Conservation (phyloP, 73 alveolate genomes). For the Stentor coeruleus region DNA sequence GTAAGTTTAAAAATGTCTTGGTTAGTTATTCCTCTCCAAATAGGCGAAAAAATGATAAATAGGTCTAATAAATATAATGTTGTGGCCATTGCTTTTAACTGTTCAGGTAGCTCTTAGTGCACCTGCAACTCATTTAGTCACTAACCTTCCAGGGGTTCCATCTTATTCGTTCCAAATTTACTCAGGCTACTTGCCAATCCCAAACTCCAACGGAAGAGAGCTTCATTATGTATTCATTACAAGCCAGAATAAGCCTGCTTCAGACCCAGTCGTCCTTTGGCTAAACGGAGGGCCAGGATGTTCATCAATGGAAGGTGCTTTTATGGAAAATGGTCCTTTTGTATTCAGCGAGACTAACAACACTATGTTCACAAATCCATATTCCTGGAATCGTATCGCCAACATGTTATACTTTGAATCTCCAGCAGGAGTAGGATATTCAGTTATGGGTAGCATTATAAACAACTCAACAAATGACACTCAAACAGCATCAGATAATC, state of each 20-base stretch:
- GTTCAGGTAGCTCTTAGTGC: no score
- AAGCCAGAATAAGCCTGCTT: conserved; percentile 58
- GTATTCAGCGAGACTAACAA: conserved; percentile 54
- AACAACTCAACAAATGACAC: conserved; percentile 31
- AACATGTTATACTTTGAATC: conserved; percentile 79
- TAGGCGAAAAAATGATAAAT: no score
- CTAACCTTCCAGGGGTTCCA: not conserved
- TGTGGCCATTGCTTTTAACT: no score
- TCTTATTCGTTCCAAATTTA: not conserved
- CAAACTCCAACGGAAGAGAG: conserved; percentile 24
- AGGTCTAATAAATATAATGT: no score
- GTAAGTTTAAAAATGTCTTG: no score
- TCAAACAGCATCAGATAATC: conserved; percentile 36
- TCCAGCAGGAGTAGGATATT: conserved; percentile 97
- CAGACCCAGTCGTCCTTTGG: conserved; percentile 79
- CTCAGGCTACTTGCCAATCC: not conserved
- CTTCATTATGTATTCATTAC: conserved; percentile 61
- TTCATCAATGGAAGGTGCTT: conserved; percentile 72
- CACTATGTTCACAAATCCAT: conserved; percentile 59
- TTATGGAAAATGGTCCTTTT: conserved; percentile 83
- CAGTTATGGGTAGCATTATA: conserved; percentile 22
- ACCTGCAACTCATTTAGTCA: no score
- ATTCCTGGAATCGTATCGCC: conserved; percentile 87
- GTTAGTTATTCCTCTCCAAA: no score
- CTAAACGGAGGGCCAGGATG: conserved; percentile 96